Conservation (phyloP, 2,329 filamentous ascomycete genomes). For the Acephala macrosclerotiorum region DNA sequence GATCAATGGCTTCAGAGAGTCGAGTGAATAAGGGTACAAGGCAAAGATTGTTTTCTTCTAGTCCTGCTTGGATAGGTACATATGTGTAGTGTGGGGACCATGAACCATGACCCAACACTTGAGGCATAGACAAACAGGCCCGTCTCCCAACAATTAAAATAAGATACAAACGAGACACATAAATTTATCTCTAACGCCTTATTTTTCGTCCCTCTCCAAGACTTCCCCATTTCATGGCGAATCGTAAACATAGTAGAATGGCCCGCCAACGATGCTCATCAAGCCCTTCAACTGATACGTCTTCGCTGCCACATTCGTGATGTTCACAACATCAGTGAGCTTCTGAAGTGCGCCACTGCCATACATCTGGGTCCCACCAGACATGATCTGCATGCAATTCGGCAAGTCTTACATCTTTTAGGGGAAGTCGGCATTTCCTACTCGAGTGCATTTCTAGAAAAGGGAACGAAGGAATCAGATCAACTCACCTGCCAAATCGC, state of each 20-base stretch:
- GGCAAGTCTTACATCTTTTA: slow-evolving; percentile 46
- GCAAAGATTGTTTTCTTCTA: background rate
- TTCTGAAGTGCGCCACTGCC: slow-evolving; percentile 26
- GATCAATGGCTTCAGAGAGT: background rate
- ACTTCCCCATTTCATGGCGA: slow-evolving; percentile 26
- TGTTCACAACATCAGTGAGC: slow-evolving; percentile 28
- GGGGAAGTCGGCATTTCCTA: too few species aligned
- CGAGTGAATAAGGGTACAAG: background rate
- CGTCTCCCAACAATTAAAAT: background rate
- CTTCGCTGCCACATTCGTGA: slow-evolving; percentile 16
- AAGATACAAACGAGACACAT: slow-evolving; percentile 7
- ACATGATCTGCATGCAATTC: slow-evolving; percentile 30
- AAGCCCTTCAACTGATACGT: slow-evolving; percentile 25
- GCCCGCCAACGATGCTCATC: slow-evolving; percentile 50
- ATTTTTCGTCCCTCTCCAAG: background rate
- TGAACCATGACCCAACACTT: background rate
- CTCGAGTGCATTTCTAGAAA: too few species aligned
- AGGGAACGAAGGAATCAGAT: too few species aligned
- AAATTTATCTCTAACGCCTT: background rate
- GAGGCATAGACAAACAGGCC: background rate
- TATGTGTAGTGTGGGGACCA: background rate
- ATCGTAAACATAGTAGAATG: slow-evolving; percentile 54
- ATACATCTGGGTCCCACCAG: slow-evolving; percentile 30
- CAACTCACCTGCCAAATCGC: slow-evolving; percentile 51
- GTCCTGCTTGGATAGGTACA: background rate